Base-by-base conservation (phyloP, 2,329 filamentous ascomycete genomes). In the Plectosphaerella sp. region DNA sequence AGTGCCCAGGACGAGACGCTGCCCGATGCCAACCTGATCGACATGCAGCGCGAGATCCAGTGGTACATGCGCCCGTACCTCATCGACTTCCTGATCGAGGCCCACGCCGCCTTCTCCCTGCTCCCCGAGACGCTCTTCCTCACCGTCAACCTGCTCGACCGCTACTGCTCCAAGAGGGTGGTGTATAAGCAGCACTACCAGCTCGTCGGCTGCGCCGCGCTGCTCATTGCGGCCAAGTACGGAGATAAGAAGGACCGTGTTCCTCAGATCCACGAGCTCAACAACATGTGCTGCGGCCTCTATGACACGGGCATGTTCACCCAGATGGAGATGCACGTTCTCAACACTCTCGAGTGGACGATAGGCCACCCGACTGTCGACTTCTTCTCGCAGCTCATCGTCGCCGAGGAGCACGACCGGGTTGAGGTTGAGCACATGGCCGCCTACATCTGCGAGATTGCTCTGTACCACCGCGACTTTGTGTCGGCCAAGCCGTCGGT, bases 241-340 rank as follows among this genome's bases (percentile, higher is more conserved):
- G 93, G 93, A 53, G 94, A 99, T 74, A 93, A 94, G 78, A 99
- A 99, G 77, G 94, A 99, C 67, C 86, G 92, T 49, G 94, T 99
- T n/a, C 94, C 94, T 5, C 94, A 95, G 59, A 95, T 99, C 67
- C 86, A 91, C 67, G 94, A 99, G 70, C 79, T 99, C 59, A 96
- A 96, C 80, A 95, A 93, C 61, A 97, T 99, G 94, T 99, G 94
- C 81, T 97, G 94, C 74, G 92, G 89, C 37, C 82, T 97, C 39
- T 99, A 99, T 73, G 94, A 99, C 64, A 91, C 96, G 48, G 93
- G 96, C 74, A 99, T 99, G 94, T 99, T 99, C 75, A 93, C 92
- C 11, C 94, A 99, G 72, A 99, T 99, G 94, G 94, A 99, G 76
- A 97, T 95, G 92, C 94, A 99, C 70, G 93, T 99, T 37, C 82